A percentile compares a stretch with the other conserved stretches of the same genome.
Conservation (phyloP, 2,329 filamentous ascomycete genomes). For the Calonectria crousiana region DNA sequence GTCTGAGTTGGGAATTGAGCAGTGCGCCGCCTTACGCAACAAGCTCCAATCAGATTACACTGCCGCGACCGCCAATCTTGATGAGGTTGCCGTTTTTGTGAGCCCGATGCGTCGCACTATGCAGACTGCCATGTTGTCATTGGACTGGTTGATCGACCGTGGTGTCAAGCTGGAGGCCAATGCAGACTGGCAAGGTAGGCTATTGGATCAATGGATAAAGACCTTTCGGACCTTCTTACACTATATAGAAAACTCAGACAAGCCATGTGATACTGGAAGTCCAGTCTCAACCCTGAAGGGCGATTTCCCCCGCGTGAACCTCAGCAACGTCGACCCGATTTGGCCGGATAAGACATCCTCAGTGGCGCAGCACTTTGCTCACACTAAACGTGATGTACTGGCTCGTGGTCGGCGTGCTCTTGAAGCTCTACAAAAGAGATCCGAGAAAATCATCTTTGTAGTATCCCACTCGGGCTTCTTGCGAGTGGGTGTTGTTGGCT, state of each 20-base stretch:
- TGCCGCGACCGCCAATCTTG: constrained; percentile 45
- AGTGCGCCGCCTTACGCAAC: constrained; percentile 60
- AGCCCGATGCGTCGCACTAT: constrained; percentile 76
- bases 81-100: constrained; percentile 66
- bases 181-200: constrained; percentile 74
- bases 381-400: constrained; percentile 65
- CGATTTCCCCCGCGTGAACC: constrained; percentile 70
- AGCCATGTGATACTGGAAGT: constrained; percentile 73
- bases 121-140: constrained; percentile 70
- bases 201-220: background rate
- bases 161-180: constrained; percentile 68
- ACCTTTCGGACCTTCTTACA: background rate
- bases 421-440: constrained; percentile 61
- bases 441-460: constrained; percentile 73
- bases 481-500: constrained; percentile 66
- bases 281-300: constrained; percentile 55
- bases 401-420: constrained; percentile 66
- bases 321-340: constrained; percentile 66
- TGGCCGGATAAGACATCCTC: constrained; percentile 73
- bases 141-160: constrained; percentile 69
- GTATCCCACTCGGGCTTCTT: constrained; percentile 76
- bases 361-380: constrained; percentile 61
- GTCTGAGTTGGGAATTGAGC: constrained; percentile 60
- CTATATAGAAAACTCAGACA: constrained; percentile 63
- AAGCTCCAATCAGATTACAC: constrained; percentile 55